Evolutionary conservation across 2,329 filamentous ascomycete genomes (phyloP).

Genomic region (Talaromyces marneffei): DNA sequence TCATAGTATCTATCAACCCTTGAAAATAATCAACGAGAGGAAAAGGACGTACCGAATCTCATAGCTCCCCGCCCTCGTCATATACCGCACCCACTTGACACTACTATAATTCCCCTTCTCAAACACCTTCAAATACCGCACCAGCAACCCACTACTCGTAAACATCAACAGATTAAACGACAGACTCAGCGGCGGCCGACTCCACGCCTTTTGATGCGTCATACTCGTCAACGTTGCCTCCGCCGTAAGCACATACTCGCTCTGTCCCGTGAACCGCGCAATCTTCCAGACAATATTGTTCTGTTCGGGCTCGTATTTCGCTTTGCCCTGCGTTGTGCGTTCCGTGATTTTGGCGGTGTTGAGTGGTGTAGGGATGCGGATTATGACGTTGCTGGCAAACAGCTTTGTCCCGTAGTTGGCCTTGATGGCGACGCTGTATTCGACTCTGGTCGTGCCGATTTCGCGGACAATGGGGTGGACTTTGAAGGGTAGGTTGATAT

Average conservation of each 20-base stretch:
- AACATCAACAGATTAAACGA: conserved; percentile 97
- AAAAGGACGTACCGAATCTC: conserved; percentile 66
- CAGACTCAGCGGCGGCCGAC: conserved; percentile 81
- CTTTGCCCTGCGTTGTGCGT: conserved; percentile 89
- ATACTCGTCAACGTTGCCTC: conserved; percentile 91
- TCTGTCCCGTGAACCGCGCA: conserved; percentile 94
- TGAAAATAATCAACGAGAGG: too few relatives aligned
- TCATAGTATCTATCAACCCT: background rate
- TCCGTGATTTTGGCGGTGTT: conserved; percentile 94
- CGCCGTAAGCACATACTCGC: conserved; percentile 88
- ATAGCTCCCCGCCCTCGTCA: conserved; percentile 96
- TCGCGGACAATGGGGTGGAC: conserved; percentile 98
- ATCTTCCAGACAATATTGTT: conserved; percentile 99
- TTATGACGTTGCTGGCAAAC: conserved; percentile 92
- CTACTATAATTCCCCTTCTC: conserved; percentile 99
- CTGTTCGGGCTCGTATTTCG: conserved; percentile 95
- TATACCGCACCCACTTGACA: conserved; percentile 98
- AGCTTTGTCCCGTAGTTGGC: conserved; percentile 95
- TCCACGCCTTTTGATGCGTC: conserved; percentile 98
- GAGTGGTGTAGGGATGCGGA: conserved; percentile 89
- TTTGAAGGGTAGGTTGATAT: conserved; percentile 97
- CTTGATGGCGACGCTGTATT: conserved; percentile 96
- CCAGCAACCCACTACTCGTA: conserved; percentile 84
- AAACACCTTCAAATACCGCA: conserved; percentile 95
- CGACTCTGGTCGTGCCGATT: conserved; percentile 92